phyloP scores from a whole-genome alignment of 78 protist genomes.

The Creolimax fragrantissima region DNA sequence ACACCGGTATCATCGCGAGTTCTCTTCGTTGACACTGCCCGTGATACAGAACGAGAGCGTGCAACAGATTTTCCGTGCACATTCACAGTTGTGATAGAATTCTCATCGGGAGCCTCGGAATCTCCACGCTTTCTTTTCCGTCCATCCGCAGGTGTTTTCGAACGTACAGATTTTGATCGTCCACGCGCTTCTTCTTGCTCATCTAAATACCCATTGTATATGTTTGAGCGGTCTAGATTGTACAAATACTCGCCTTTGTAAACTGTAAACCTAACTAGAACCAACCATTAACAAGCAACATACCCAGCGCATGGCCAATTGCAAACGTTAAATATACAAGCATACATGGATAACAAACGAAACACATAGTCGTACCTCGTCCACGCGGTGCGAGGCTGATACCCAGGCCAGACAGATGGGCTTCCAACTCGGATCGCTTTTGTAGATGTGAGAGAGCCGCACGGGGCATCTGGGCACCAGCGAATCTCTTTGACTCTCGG shows the following conservation, averaged over 20 bases:
- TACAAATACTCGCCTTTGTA: background rate
- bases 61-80: background rate
- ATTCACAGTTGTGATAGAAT: background rate
- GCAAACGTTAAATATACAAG: background rate
- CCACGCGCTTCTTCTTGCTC: background rate
- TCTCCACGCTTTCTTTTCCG: background rate
- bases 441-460: background rate
- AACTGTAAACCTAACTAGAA: background rate
- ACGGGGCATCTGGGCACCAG: background rate
- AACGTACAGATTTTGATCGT: no score
- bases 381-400: background rate
- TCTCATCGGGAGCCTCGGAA: background rate
- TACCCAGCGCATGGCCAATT: background rate
- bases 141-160: background rate
- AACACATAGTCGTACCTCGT: background rate
- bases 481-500: background rate
- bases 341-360: background rate
- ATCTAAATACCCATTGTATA: background rate
- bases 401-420: background rate
- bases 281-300: background rate
- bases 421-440: background rate
- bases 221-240: no score
- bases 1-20: background rate
- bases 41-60: background rate
- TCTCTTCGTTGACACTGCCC: slow-evolving; percentile 4